Evolutionary conservation across 2,329 filamentous ascomycete species (phyloP).

Genomic region (Pseudogymnoascus sp.): DNA sequence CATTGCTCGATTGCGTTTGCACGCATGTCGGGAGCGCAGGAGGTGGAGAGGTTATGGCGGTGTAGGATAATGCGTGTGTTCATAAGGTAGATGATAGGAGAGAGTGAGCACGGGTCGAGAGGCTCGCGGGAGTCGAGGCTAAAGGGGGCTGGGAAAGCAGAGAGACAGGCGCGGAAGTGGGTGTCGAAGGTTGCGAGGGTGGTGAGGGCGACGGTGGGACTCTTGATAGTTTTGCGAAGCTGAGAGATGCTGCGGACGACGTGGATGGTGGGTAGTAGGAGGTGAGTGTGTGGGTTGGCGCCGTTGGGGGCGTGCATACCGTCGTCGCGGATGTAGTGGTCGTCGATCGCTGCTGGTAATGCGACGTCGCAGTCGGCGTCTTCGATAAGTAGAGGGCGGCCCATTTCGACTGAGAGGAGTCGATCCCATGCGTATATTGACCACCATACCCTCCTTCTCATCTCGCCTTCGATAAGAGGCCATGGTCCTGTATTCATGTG

Average conservation of each 20-base stretch:
- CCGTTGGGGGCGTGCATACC: slow-evolving; percentile 46
- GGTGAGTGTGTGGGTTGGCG: slow-evolving; percentile 53
- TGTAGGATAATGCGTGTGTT: slow-evolving; percentile 79
- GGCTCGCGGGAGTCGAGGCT: slow-evolving; percentile 57
- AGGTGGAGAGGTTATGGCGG: slow-evolving; percentile 76
- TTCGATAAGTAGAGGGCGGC: slow-evolving; percentile 72
- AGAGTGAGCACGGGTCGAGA: slow-evolving; percentile 66
- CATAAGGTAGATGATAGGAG: slow-evolving; percentile 70
- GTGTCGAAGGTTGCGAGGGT: slow-evolving; percentile 72
- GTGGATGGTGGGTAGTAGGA: slow-evolving; percentile 70
- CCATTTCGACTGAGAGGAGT: slow-evolving; percentile 69
- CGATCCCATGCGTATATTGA: slow-evolving; percentile 84
- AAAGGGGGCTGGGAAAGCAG: slow-evolving; percentile 66
- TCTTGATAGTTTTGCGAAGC: slow-evolving; percentile 61
- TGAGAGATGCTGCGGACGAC: slow-evolving; percentile 71
- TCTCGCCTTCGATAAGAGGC: slow-evolving; percentile 71
- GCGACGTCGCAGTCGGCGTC: slow-evolving; percentile 82
- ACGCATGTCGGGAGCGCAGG: slow-evolving; percentile 57
- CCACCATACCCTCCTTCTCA: slow-evolving; percentile 89
- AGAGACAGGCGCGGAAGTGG: slow-evolving; percentile 69
- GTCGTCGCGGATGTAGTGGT: slow-evolving; percentile 61
- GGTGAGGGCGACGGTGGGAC: slow-evolving; percentile 55
- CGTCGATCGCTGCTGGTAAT: slow-evolving; percentile 72
- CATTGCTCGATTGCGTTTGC: slow-evolving; percentile 70
- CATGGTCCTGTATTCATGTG: slow-evolving; percentile 67